Percentiles rank a stretch among this genome's conserved stretches.
Evolutionary conservation across 73 alveolate genomes (phyloP).

Genomic region (Paramecium tetraurelia): DNA sequence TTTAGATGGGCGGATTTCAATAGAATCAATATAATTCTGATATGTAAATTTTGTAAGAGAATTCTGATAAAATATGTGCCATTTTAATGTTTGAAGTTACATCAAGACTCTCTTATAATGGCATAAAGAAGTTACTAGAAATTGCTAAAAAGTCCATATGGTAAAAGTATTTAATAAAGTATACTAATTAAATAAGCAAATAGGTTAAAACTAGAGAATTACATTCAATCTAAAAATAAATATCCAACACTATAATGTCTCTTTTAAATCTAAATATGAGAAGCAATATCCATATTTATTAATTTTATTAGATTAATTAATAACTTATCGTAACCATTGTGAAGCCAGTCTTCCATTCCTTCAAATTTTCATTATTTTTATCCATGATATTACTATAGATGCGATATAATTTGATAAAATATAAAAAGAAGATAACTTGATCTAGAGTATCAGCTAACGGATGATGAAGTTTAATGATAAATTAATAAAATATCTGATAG

Average conservation of each 20-base stretch:
- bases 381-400: no score
- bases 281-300: conserved; percentile 99
- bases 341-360: no score
- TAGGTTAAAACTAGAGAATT: conserved; percentile 97
- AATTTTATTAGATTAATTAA: conserved; percentile 90
- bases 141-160: conserved; percentile 88
- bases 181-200: conserved; percentile 58
- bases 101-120: conserved; percentile 96
- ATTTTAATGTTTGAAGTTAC: conserved; percentile 99
- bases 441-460: no score
- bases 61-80: conserved; percentile 67
- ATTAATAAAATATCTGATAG: no score
- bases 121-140: conserved; percentile 96
- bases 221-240: conserved; percentile 96
- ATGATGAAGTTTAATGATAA: no score
- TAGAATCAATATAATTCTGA: no score
- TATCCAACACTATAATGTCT: conserved; percentile 97
- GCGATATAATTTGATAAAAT: no score
- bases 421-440: no score
- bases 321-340: background rate
- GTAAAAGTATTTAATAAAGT: conserved; percentile 93
- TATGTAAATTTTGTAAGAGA: conserved; percentile 63
- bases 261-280: conserved; percentile 98
- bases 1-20: background rate
- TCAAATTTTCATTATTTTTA: no score